Percentiles rank a stretch among this genome's conserved stretches.
Conservation (phyloP, 169 alveolate genomes). For the Ichthyophthirius multifiliis region DNA sequence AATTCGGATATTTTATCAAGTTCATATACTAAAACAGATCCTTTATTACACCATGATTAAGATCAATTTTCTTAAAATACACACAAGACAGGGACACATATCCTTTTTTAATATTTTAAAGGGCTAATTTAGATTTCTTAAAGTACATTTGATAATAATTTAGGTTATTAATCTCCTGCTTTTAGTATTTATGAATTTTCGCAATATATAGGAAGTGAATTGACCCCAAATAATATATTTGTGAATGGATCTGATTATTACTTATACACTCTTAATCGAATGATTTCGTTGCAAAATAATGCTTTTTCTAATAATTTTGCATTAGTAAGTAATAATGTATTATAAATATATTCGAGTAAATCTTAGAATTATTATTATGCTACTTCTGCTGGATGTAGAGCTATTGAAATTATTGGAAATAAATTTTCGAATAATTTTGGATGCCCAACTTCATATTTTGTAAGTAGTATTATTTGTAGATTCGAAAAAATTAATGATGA, state of each 20-base stretch:
- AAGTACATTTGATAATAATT: neutral
- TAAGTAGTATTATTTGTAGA: neutral
- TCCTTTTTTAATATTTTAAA: neutral
- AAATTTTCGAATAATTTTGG: conserved; percentile 1
- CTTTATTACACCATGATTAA: neutral
- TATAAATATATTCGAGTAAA: neutral
- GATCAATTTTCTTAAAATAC: neutral
- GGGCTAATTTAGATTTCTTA: neutral
- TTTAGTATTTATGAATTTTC: neutral
- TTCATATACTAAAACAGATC: neutral
- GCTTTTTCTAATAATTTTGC: neutral
- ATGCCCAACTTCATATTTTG: neutral
- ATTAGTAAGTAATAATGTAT: neutral
- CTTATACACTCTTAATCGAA: neutral
- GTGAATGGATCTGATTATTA: neutral
- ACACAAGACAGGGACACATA: neutral
- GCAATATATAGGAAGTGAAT: neutral
- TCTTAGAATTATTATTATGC: neutral
- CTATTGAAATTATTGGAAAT: neutral
- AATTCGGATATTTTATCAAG: neutral
- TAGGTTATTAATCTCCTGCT: neutral
- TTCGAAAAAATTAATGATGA: neutral
- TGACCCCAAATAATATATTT: neutral
- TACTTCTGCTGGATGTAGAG: neutral
- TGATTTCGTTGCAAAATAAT: neutral